Percentiles rank a stretch among this genome's conserved stretches.
These are phyloP conservation scores for Acacia pycnantha DNA, from an alignment of 331 rosid species.

Conservation along the genomic window DNA sequence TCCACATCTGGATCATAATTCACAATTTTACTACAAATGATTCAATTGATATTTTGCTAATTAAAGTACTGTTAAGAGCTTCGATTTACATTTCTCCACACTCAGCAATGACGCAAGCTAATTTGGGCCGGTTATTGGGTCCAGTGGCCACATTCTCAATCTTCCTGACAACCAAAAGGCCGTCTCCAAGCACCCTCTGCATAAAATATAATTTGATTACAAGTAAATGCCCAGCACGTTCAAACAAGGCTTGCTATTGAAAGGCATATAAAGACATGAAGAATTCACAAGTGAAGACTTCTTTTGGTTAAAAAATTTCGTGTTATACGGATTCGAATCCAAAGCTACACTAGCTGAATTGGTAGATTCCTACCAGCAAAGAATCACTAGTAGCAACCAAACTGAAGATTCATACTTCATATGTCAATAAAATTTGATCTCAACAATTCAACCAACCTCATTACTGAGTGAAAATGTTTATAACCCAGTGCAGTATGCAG, in stretches of 20 bases:
- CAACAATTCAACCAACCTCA: not conserved
- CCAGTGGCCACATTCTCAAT: slow-evolving; percentile 97
- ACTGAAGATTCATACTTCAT: not conserved
- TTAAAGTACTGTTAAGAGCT: slow-evolving; percentile 10
- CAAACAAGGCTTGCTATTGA: slow-evolving; percentile 1
- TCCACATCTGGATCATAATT: slow-evolving; percentile 1
- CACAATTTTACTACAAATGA: not conserved
- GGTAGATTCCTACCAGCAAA: not conserved
- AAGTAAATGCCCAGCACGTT: slow-evolving; percentile 14
- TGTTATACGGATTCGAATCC: not conserved
- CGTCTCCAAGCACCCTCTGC: slow-evolving; percentile 99
- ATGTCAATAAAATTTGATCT: not conserved
- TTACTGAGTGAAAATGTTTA: not conserved
- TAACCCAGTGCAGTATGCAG: not conserved
- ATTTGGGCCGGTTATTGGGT: slow-evolving; percentile 87
- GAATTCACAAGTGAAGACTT: not conserved
- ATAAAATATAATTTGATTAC: slow-evolving; percentile 5
- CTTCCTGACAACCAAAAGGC: slow-evolving; percentile 95
- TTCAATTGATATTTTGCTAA: slow-evolving; percentile 8
- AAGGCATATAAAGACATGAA: not conserved
- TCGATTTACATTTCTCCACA: slow-evolving; percentile 88
- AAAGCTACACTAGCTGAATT: too few relatives aligned
- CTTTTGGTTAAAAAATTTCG: not conserved
- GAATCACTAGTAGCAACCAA: not conserved
- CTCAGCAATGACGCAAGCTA: slow-evolving; percentile 80